Evolutionary conservation across 257 asterid genomes (phyloP), one percentile per base, ranked within the genome.

Genomic region (Galeopsis tetrahit): DNA sequence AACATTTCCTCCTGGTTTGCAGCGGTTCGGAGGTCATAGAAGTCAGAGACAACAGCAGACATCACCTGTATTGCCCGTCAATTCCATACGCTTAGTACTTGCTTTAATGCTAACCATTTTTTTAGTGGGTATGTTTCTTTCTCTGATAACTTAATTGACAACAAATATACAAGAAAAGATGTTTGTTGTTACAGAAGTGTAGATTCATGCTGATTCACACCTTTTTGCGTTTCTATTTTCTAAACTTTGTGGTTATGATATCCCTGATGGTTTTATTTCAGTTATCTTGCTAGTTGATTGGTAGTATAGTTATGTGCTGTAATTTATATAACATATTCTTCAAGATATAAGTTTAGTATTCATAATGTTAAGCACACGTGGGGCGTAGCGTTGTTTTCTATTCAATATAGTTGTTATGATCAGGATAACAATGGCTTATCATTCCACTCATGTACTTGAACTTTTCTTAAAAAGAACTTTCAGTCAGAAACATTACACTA

Each of bases 41-140:
- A 78, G 60, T 74, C 91, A 80, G 78, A 81, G 90, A 71, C 92
- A 85, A 79, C 80, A 65, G 32, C 85, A 71, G 58, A 42, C 34
- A 42, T 76, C 72, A 13, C 82, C 77, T 53, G 43, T 58, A 39
- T 58, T 71, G 58, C 88, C 87, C 1, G 66, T 80, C 66, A 81
- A 73, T 57, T 87, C 94, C 38, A 61, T 83, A 1, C 92, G 96
- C 15, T 78, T 81, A 28, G 31, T 78, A 34, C 92, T 90, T 68
- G 84, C 78, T 81, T 58, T 88, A 76, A 75, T 84, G 89, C 75
- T 91, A 42, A 85, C 90, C 71, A 61, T 91, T 64, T 84, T 91
- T 79, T 78, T 88, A 80, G 83, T 91, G n/a, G 96, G 96, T 88
- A 84, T 62, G 86, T 44, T 44, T 78, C 72, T 43, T 51, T 10